Conservation (phyloP, 805 yeast genomes). For the Cyberlindnera suaveolens region DNA sequence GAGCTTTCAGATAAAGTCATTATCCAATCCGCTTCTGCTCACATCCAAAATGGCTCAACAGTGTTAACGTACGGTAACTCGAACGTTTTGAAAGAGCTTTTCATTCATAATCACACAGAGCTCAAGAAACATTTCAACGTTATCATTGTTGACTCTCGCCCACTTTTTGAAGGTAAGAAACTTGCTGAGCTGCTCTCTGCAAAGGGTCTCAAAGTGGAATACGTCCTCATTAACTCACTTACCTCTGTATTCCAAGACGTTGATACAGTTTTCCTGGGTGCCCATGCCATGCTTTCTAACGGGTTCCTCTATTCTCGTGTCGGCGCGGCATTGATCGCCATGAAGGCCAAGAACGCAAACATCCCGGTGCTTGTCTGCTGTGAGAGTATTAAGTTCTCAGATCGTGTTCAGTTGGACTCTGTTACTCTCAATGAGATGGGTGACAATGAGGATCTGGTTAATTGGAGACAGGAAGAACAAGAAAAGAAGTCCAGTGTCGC, state of each 20-base stretch:
- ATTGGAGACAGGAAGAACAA: slow-evolving; percentile 32
- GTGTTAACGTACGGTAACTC: slow-evolving; percentile 87
- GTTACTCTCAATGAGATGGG: slow-evolving; percentile 90
- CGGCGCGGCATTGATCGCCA: slow-evolving; percentile 90
- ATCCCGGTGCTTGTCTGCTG: slow-evolving; percentile 95
- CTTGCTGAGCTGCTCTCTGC: slow-evolving; percentile 59
- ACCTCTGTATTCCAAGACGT: slow-evolving; percentile 80
- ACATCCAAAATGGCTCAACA: slow-evolving; percentile 69
- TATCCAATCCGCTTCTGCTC: slow-evolving; percentile 70
- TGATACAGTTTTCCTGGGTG: slow-evolving; percentile 88
- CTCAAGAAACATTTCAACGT: slow-evolving; percentile 69
- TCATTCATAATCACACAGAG: slow-evolving; percentile 58
- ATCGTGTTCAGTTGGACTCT: slow-evolving; percentile 93
- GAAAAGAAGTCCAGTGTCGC: slow-evolving; percentile 47
- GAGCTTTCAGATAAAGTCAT: slow-evolving; percentile 80
- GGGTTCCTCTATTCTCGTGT: slow-evolving; percentile 91
- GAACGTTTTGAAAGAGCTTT: slow-evolving; percentile 69
- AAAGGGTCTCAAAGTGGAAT: slow-evolving; percentile 62
- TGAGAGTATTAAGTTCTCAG: slow-evolving; percentile 90
- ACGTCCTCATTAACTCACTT: slow-evolving; percentile 73
- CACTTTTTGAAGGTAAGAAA: slow-evolving; percentile 86
- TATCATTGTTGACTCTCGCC: slow-evolving; percentile 87
- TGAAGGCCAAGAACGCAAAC: slow-evolving; percentile 81
- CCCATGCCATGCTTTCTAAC: slow-evolving; percentile 94
- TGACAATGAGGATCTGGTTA: slow-evolving; percentile 66